Evolutionary conservation across 352 stramenopile species (phyloP).

Genomic region (Phytophthora cactorum): DNA sequence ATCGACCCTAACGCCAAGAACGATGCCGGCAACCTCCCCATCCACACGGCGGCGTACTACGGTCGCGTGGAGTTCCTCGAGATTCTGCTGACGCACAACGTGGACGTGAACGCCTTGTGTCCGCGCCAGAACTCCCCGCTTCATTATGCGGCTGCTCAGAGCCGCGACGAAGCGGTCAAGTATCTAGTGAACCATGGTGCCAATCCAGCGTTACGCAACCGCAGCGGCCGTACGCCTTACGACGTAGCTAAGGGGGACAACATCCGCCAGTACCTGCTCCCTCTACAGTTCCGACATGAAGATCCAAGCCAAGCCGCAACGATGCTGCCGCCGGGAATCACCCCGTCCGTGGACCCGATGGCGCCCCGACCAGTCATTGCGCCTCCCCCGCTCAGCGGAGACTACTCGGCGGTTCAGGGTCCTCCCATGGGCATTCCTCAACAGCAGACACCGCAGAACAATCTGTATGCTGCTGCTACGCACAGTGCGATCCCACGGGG

Average conservation of each 20-base stretch:
- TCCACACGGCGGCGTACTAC: constrained; percentile 88
- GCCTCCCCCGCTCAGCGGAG: constrained; percentile 63
- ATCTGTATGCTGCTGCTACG: constrained; percentile 77
- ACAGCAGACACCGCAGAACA: constrained; percentile 51
- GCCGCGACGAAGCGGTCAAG: constrained; percentile 75
- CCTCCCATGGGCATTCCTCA: constrained; percentile 38
- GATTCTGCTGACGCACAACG: constrained; percentile 65
- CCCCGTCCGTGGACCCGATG: constrained; percentile 69
- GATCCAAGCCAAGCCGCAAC: constrained; percentile 65
- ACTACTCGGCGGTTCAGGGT: constrained; percentile 44
- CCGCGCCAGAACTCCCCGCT: constrained; percentile 81
- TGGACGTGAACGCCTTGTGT: constrained; percentile 75
- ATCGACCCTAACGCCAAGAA: constrained; percentile 77
- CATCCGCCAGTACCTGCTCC: constrained; percentile 85
- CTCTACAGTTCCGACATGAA: constrained; percentile 90
- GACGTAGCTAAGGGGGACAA: constrained; percentile 87
- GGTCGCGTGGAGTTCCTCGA: constrained; percentile 79
- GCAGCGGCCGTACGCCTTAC: constrained; percentile 80
- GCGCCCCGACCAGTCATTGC: constrained; percentile 68
- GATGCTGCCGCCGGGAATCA: constrained; percentile 79
- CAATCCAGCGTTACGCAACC: constrained; percentile 84
- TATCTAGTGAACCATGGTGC: constrained; percentile 73
- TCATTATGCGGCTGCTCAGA: constrained; percentile 84
- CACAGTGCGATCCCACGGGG: constrained; percentile 84
- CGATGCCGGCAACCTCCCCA: constrained; percentile 75